phyloP scores from a whole-genome alignment of 2,329 filamentous ascomycete genomes.

The Nothophoma quercina region DNA sequence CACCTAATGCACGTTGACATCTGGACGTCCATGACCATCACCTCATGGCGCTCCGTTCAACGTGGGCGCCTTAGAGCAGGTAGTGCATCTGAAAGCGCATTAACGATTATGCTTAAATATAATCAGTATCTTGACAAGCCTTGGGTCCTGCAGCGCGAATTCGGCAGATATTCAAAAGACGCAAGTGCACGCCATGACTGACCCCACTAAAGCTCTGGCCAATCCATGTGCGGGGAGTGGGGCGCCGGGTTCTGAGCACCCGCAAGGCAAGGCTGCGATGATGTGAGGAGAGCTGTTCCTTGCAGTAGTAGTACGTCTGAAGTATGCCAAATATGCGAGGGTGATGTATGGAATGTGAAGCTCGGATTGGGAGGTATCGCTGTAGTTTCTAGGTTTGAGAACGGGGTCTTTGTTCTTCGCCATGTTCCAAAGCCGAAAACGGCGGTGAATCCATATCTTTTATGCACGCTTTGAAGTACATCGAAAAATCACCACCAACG shows the following conservation, averaged over 20 bases:
- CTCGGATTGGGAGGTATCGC: neutral
- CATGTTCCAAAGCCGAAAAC: too few relatives aligned
- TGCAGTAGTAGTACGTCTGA: neutral
- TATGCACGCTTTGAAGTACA: too few relatives aligned
- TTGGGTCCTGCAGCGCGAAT: neutral
- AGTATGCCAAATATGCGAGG: constrained; percentile 1
- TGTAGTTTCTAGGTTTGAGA: too few relatives aligned
- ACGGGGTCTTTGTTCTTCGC: too few relatives aligned
- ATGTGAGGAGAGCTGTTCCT: neutral
- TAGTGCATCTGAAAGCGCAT: neutral
- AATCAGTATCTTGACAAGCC: neutral
- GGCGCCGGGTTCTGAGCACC: neutral
- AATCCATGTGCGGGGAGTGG: constrained; percentile 9
- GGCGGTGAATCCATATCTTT: too few relatives aligned
- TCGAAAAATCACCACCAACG: neutral
- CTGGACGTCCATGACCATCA: neutral
- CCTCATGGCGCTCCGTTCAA: neutral
- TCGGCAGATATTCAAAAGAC: neutral
- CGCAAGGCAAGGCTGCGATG: constrained; percentile 5
- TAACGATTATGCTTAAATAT: neutral
- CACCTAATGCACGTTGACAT: constrained; percentile 5
- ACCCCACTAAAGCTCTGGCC: constrained; percentile 6
- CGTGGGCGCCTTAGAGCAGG: neutral
- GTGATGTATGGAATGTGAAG: neutral
- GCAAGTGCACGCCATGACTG: constrained; percentile 1